Evolutionary conservation across 2,329 filamentous ascomycete genomes (phyloP).

Genomic region (Clonostachys rosea): DNA sequence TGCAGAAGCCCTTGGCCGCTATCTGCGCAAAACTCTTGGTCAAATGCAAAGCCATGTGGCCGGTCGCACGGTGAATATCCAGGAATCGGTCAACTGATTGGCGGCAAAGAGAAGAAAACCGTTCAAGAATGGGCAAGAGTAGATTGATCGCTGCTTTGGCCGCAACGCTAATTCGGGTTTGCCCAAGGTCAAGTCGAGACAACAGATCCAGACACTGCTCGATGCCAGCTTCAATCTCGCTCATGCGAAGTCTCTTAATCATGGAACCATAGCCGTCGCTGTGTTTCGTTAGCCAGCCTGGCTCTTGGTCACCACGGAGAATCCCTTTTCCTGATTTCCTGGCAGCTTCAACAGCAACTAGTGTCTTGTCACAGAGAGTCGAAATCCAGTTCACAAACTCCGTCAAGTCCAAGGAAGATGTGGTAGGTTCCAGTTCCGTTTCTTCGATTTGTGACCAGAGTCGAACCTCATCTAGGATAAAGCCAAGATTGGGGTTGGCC

Average conservation of each 20-base stretch:
- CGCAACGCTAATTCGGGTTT: constrained; percentile 15
- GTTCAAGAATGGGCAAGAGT: constrained; percentile 63
- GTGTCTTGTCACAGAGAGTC: constrained; percentile 65
- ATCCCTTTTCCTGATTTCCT: constrained; percentile 46
- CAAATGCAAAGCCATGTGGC: constrained; percentile 71
- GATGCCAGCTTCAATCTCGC: constrained; percentile 43
- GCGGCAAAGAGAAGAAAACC: constrained; percentile 62
- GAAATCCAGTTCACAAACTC: constrained; percentile 56
- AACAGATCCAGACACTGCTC: constrained; percentile 28
- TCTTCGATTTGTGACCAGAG: constrained; percentile 50
- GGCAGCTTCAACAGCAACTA: constrained; percentile 75
- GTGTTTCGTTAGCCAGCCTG: constrained; percentile 29
- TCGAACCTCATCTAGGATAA: constrained; percentile 60
- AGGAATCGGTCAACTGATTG: constrained; percentile 54
- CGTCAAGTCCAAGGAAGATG: constrained; percentile 17
- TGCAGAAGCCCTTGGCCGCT: constrained; percentile 84
- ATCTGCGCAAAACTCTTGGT: constrained; percentile 75
- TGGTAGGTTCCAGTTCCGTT: constrained; percentile 1
- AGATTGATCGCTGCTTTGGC: constrained; percentile 23
- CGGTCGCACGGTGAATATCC: constrained; percentile 64
- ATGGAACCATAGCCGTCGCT: constrained; percentile 46
- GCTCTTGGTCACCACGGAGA: constrained; percentile 23
- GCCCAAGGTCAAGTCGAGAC: constrained; percentile 20
- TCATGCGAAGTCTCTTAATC: constrained; percentile 54
- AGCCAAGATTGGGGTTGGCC: constrained; percentile 53